A percentile compares a stretch with the other conserved stretches of the same genome.
phyloP scores from a whole-genome alignment of 495 filamentous ascomycete species.

The Sordaria brevicollis region DNA sequence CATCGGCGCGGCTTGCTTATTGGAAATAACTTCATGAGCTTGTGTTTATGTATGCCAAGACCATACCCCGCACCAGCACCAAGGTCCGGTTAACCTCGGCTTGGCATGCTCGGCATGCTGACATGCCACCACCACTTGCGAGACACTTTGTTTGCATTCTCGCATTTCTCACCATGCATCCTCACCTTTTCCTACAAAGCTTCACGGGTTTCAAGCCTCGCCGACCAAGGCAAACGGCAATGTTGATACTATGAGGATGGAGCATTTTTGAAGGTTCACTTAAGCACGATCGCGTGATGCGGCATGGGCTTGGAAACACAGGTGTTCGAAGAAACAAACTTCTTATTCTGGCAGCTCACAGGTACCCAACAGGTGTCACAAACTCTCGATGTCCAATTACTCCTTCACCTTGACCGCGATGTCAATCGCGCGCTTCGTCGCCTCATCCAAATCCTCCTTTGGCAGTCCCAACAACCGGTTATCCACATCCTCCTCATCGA shows the following conservation, averaged over 20 bases:
- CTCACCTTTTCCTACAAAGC: neutral
- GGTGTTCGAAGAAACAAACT: neutral
- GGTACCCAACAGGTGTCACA: neutral
- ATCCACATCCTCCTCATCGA: constrained; percentile 27
- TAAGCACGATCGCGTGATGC: neutral
- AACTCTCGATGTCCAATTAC: neutral
- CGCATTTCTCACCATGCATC: neutral
- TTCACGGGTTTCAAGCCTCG: no score
- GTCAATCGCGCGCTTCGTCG: constrained; percentile 32
- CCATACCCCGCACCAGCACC: neutral
- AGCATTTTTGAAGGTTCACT: neutral
- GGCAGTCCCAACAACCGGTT: constrained; percentile 45
- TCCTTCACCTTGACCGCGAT: constrained; percentile 5
- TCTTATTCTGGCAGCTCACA: neutral
- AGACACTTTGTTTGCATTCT: neutral
- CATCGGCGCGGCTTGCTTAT: neutral
- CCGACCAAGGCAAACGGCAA: neutral
- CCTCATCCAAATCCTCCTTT: constrained; percentile 50
- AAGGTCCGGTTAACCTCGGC: neutral
- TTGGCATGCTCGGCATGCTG: neutral
- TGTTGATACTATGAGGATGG: no score
- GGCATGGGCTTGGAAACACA: neutral
- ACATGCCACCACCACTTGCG: neutral
- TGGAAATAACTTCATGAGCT: neutral
- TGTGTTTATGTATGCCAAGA: neutral